phyloP scores from a whole-genome alignment of 2,329 filamentous ascomycete species.

The Phyllosticta capitalensis region DNA sequence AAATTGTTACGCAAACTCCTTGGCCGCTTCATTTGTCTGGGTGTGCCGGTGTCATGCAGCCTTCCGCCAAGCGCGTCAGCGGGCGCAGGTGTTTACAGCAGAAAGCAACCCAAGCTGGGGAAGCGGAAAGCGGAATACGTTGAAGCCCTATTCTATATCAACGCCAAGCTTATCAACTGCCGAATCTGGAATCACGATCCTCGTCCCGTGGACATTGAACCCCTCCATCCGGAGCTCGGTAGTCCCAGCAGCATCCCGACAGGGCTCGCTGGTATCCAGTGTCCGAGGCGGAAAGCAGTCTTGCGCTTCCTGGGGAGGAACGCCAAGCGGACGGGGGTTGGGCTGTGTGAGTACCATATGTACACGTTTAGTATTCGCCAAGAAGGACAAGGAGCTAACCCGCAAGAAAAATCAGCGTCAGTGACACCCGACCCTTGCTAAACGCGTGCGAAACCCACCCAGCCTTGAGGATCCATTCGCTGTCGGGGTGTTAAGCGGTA shows the following conservation, averaged over 20 bases:
- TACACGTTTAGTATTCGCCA: slow-evolving; percentile 6
- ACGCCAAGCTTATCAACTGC: neutral
- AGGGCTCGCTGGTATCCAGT: neutral
- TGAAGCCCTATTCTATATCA: neutral
- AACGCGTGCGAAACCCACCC: neutral
- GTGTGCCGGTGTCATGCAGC: neutral
- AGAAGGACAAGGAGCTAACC: neutral
- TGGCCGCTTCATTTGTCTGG: neutral
- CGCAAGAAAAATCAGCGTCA: neutral
- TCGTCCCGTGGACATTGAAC: neutral
- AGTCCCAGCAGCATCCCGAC: neutral
- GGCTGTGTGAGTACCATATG: neutral
- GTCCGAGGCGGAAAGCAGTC: neutral
- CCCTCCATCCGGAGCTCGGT: neutral
- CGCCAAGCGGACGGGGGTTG: neutral
- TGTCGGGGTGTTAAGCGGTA: neutral
- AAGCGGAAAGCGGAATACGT: neutral
- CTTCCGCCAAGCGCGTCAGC: neutral
- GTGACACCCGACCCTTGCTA: neutral
- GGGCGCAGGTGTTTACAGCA: neutral
- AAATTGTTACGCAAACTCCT: neutral
- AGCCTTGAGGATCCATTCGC: neutral
- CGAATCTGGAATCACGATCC: neutral
- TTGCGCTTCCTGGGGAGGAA: neutral
- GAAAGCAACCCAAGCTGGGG: neutral